phyloP scores from a whole-genome alignment of 2,329 filamentous ascomycete species.

The Amauroascus niger region DNA sequence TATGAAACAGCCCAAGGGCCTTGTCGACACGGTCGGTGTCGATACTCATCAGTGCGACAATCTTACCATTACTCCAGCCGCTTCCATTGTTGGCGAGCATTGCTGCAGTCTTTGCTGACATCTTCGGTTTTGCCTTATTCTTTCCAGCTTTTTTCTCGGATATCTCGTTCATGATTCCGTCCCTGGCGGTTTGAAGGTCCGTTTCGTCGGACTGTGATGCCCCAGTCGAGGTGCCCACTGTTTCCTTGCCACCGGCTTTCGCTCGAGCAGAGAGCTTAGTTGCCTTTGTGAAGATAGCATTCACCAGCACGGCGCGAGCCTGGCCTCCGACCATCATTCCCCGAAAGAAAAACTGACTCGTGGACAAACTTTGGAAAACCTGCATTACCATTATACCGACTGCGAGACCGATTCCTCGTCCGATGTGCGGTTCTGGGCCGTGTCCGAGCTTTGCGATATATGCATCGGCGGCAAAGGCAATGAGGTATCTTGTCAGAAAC shows the following conservation, averaged over 20 bases:
- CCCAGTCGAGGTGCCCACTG: constrained; percentile 40
- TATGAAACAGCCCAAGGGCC: constrained; percentile 78
- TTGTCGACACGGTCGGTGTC: constrained; percentile 90
- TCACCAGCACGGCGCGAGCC: constrained; percentile 68
- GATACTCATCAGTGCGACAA: constrained; percentile 88
- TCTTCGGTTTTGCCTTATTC: constrained; percentile 26
- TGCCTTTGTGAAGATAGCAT: constrained; percentile 82
- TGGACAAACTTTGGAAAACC: constrained; percentile 65
- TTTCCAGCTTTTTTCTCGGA: constrained; percentile 28
- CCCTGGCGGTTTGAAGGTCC: constrained; percentile 35
- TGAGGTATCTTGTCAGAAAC: constrained; percentile 76
- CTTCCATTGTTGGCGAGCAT: constrained; percentile 58
- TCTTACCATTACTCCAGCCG: constrained; percentile 86
- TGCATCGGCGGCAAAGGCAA: constrained; percentile 71
- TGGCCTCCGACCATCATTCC: constrained; percentile 90
- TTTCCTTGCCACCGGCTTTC: constrained; percentile 61
- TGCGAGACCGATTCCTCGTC: constrained; percentile 68
- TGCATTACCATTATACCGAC: constrained; percentile 82
- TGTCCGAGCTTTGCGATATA: constrained; percentile 53
- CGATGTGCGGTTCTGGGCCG: constrained; percentile 55
- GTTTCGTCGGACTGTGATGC: constrained; percentile 43
- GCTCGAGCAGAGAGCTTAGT: constrained; percentile 82
- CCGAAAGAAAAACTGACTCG: constrained; percentile 84
- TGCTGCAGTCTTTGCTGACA: constrained; percentile 33
- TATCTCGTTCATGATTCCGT: constrained; percentile 31